Conservation (phyloP, 2,329 filamentous ascomycete species). For the Sarocladiaceae sp. region DNA sequence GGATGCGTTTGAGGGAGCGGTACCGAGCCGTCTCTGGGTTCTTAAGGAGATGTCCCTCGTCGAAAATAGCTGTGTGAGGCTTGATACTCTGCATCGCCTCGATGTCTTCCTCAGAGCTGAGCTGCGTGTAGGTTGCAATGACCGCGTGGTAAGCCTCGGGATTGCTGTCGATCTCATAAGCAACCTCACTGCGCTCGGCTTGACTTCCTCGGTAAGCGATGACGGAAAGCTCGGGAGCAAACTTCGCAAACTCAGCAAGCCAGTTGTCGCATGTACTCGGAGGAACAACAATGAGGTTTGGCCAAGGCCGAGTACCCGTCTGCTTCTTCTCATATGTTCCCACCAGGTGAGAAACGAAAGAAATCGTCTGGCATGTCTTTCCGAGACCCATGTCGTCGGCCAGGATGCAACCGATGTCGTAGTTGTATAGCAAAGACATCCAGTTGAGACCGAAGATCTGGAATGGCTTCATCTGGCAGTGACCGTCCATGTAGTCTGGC, state of each 20-base stretch:
- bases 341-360: slow-evolving; percentile 78
- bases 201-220: slow-evolving; percentile 65
- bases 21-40: slow-evolving; percentile 81
- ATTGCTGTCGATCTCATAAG: slow-evolving; percentile 56
- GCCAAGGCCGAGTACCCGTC: slow-evolving; percentile 41
- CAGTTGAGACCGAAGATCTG: slow-evolving; percentile 94
- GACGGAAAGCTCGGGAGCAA: slow-evolving; percentile 71
- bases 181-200: slow-evolving; percentile 60
- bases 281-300: slow-evolving; percentile 83
- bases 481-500: slow-evolving; percentile 69
- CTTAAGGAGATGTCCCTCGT: slow-evolving; percentile 91
- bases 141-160: slow-evolving; percentile 59
- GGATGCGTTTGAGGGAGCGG: slow-evolving; percentile 69
- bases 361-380: slow-evolving; percentile 95
- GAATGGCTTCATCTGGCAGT: slow-evolving; percentile 81
- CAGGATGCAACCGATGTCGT: slow-evolving; percentile 78
- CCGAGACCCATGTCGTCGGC: slow-evolving; percentile 97
- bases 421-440: slow-evolving; percentile 77
- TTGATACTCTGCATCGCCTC: slow-evolving; percentile 41
- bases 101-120: slow-evolving; percentile 44
- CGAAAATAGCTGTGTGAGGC: slow-evolving; percentile 64
- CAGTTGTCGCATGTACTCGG: slow-evolving; percentile 94
- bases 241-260: slow-evolving; percentile 82
- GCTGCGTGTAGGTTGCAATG: slow-evolving; percentile 55
- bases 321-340: slow-evolving; percentile 45